Evolutionary conservation across 2,329 filamentous ascomycete genomes (phyloP).

Genomic region (Scytalidium sp.): DNA sequence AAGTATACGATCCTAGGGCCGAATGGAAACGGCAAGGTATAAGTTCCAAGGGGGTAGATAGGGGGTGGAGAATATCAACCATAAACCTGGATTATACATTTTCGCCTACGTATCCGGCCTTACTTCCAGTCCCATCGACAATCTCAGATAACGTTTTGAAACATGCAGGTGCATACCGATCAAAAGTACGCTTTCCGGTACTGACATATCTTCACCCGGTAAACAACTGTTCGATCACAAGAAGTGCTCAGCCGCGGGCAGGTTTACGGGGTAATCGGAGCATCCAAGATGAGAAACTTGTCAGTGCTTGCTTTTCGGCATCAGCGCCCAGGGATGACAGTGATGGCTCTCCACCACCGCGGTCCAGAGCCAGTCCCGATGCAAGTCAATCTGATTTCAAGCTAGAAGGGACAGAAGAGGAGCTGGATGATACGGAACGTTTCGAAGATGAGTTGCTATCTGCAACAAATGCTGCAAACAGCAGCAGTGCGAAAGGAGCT

Average conservation of each 20-base stretch:
- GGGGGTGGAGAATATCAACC: constrained; percentile 78
- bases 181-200: constrained; percentile 81
- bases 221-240: constrained; percentile 95
- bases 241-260: constrained; percentile 88
- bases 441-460: constrained; percentile 67
- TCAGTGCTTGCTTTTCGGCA: constrained; percentile 88
- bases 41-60: constrained; percentile 64
- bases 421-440: constrained; percentile 60
- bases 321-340: constrained; percentile 23
- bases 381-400: constrained; percentile 50
- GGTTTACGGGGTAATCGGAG: constrained; percentile 86
- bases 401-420: constrained; percentile 34
- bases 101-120: constrained; percentile 85
- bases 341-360: constrained; percentile 18
- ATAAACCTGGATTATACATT: constrained; percentile 91
- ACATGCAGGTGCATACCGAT: constrained; percentile 87
- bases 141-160: constrained; percentile 98
- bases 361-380: constrained; percentile 34
- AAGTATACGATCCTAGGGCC: constrained; percentile 77
- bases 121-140: constrained; percentile 78
- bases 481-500: background rate
- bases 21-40: constrained; percentile 90
- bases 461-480: constrained; percentile 33
- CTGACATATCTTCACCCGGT: constrained; percentile 93
- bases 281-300: constrained; percentile 91